A percentile compares a stretch with the other conserved stretches of the same genome.
Conservation (phyloP, 192 early-diverging fungal species). For the Coemansia sp. region DNA sequence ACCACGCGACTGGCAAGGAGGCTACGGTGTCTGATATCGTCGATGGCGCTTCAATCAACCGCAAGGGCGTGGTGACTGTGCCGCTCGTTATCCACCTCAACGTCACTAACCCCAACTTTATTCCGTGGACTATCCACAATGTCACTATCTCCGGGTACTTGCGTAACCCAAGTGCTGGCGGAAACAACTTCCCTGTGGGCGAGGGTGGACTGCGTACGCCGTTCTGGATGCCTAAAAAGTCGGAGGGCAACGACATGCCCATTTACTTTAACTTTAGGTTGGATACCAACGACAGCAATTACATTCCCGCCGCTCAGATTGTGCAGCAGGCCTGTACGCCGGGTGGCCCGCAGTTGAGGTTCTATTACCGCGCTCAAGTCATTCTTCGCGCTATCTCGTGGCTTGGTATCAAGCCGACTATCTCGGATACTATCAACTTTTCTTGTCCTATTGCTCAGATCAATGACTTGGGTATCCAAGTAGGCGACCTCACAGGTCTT, state of each 20-base stretch:
- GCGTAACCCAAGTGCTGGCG: constrained; percentile 24
- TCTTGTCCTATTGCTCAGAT: constrained; percentile 51
- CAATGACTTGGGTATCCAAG: constrained; percentile 48
- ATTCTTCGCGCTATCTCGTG: constrained; percentile 53
- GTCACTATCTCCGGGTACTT: constrained; percentile 55
- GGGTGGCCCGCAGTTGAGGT: constrained; percentile 36
- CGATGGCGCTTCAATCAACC: constrained; percentile 37
- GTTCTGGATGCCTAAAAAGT: constrained; percentile 53
- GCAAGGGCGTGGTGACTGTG: constrained; percentile 51
- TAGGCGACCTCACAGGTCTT: constrained; percentile 48
- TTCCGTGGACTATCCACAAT: constrained; percentile 60
- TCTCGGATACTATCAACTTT: constrained; percentile 50
- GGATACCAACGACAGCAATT: constrained; percentile 43
- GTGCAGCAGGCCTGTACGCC: constrained; percentile 47
- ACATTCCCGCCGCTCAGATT: constrained; percentile 33
- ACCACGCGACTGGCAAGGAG: background rate
- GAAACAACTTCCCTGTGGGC: constrained; percentile 52
- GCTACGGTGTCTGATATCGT: constrained; percentile 27
- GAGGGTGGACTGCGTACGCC: constrained; percentile 40
- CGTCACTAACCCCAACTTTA: constrained; percentile 59
- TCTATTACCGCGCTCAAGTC: constrained; percentile 56
- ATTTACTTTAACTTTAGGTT: constrained; percentile 54
- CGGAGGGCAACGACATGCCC: constrained; percentile 41
- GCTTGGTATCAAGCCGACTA: constrained; percentile 57
- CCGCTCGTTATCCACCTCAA: constrained; percentile 57